Evolutionary conservation across 176 grass and related monocot genomes (phyloP), one percentile per base, ranked within the genome.

Genomic region (Microstegium vimineum): DNA sequence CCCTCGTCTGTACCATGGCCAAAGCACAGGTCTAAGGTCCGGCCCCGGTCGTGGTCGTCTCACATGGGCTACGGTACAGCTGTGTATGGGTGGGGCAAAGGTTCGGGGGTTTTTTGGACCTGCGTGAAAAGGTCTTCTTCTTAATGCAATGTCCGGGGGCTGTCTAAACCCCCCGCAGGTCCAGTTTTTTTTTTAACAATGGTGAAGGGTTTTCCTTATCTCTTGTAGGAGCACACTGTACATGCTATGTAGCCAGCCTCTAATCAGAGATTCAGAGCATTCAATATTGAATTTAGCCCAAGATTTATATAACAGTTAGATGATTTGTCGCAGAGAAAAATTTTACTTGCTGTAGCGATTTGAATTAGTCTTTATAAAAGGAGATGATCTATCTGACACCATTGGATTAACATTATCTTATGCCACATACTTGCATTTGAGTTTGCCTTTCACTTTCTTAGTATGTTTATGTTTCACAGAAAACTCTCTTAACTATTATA

Each of bases 301-400:
- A 69, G 30, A 4, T 43, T 54, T 26, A 27, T 42, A 15, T 18
- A 34, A 25, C 66, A 65, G 1, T 63, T 54, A 66, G 3, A 57
- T 78, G 78, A 82, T 71, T 85, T 86, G 33, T 74, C 8, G 33
- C 10, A 3, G 16, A 85, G 25, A 10, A 81, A 77, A 46, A 37
- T 6, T 20, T 36, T 30, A n/a, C 20, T 5, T 77, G 15, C 38
- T 74, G 5, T 67, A 57, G 56, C 23, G 33, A 61, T 28, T 10
- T 3, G n/a, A 1, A 34, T 26, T 52, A 17, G 33, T 61, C 22
- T 70, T 81, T 52, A 66, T 11, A 42, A 13, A 63, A 47, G 22
- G 30, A 67, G 4, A 32, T 23, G 5, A 27, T 52, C 1, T 72
- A 0, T 74, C 2, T 85, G 28, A 17, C 54, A 45, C 16, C 65